Evolutionary conservation across 1,139 yeast genomes (phyloP).

Genomic region (Lodderomyces metapsilosis): DNA sequence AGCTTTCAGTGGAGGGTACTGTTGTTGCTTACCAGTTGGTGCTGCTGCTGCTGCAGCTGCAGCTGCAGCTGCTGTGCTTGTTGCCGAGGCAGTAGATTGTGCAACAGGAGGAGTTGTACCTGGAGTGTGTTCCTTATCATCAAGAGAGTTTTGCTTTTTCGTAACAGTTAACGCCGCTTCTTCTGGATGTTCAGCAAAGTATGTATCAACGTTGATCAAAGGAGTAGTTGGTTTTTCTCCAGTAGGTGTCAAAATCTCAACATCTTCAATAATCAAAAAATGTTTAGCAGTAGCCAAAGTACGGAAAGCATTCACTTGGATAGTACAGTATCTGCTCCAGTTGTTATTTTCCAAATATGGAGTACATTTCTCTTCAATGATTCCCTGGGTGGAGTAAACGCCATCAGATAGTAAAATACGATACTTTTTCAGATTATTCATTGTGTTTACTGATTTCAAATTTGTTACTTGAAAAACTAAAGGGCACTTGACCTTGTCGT

Average conservation of each 20-base stretch:
- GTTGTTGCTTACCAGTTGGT: background rate
- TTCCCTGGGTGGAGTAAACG: slow-evolving; percentile 57
- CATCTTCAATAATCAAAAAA: slow-evolving; percentile 53
- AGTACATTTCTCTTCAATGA: slow-evolving; percentile 60
- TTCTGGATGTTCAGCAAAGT: slow-evolving; percentile 54
- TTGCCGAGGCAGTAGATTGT: slow-evolving; percentile 10
- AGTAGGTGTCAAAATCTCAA: slow-evolving; percentile 43
- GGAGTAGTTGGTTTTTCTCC: slow-evolving; percentile 27
- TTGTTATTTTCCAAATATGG: slow-evolving; percentile 49
- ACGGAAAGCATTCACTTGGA: slow-evolving; percentile 40
- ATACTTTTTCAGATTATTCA: slow-evolving; percentile 44
- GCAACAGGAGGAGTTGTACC: slow-evolving; percentile 11
- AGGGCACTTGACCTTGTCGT: slow-evolving; percentile 27
- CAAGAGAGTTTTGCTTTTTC: slow-evolving; percentile 11
- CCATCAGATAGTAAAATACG: slow-evolving; percentile 69
- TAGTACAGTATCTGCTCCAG: slow-evolving; percentile 32
- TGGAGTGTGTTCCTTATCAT: slow-evolving; percentile 15
- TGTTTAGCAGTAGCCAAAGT: slow-evolving; percentile 53
- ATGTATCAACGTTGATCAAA: slow-evolving; percentile 48
- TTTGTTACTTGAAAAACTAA: slow-evolving; percentile 49
- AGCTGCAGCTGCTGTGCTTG: slow-evolving; percentile 2
- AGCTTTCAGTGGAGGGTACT: slow-evolving; percentile 15
- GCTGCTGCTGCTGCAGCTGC: slow-evolving; percentile 10
- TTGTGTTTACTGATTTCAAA: slow-evolving; percentile 39
- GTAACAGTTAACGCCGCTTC: slow-evolving; percentile 39